Base-by-base conservation (phyloP, 2,329 filamentous ascomycete genomes). In the Annulohypoxylon truncatum region DNA sequence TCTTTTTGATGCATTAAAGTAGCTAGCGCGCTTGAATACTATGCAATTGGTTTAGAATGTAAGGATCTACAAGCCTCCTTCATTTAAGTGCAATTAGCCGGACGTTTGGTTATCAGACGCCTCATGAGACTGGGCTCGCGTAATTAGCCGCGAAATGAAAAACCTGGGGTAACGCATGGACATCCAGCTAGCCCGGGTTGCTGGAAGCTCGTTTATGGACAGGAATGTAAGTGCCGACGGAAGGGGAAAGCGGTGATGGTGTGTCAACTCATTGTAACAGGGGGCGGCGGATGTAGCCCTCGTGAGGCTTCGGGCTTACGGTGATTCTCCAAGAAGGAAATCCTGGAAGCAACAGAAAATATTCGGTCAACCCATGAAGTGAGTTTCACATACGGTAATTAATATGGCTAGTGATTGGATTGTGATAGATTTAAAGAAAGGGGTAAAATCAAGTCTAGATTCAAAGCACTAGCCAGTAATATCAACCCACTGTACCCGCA, bases 71-170 rank as follows among this genome's bases (percentile, higher is more conserved):
- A 31, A 40, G 58, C 47, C 38, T 57, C 51, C 35, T 63, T 61
- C 54, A 67, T 67, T 61, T 64, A 35, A n/a, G 24, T 22, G 29
- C 26, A 65, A 71, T 71, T 71, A 71, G 63, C 68, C 68, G 66
- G 56, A 55, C 55, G 51, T 44, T 18, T 42, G 47, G 22, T 62
- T 56, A 60, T 54, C 38, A 50, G 22, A 56, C 31, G 48, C 31
- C 61, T 31, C 61, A 44, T 35, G 52, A 46, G 42, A 53, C 50
- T 29, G 44, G 57, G 46, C 24, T 53, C 55, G 18, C 59, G 28
- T 62, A 71, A 66, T 71, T 71, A 71, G 68, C 68, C 68, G 68
- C 60, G 63, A 69, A 50, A 60, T 54, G 60, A 60, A 60, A 69
- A 70, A 67, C 55, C 66, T 64, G 66, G 66, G 66, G 66, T 52